Base-by-base conservation (phyloP, 805 yeast species). In the Ogataea zsoltii region DNA sequence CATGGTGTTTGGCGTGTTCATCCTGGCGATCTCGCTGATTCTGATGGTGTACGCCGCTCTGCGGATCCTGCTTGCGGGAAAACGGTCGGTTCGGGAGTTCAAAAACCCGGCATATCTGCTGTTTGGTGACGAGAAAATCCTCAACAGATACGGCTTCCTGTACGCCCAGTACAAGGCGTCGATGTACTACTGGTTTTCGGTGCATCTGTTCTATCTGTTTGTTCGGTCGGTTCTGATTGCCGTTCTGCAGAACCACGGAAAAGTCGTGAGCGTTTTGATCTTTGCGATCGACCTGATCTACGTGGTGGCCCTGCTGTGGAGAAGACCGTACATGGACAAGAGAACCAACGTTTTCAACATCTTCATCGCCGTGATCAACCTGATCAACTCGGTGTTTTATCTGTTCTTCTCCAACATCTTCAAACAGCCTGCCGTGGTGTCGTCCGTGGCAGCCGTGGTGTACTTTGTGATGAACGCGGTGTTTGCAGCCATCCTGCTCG, bases 281-380 rank as follows among this genome's bases (percentile, higher is more conserved):
- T 86, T 92, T 58, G 82, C 74, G 14, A 71, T 88, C 49, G 98
- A 94, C 64, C 69, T 92, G 42, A 55, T 78, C 17, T 90, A 84
- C 67, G 80, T 87, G 50, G 76, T 76, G 29, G 71, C 73, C 0
- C 57, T 90, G 21, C 83, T 90, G 59, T 78, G 80, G 76, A 69
- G 77, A 45, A 79, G 94, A 66, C 99, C 99, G 10, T 94, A 79
- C 66, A 83, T 94, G 91, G 97, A 94, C 69, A 89, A 85, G 67
- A 78, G 96, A 69, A 91, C 98, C 28, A 94, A 94, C 58, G 83
- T 81, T n/a, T 88, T 90, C 78, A 92, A 91, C 68, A 92, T 94
- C 56, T 76, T 87, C 38, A 88, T 92, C 56, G 83, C 88, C 31
- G 77, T 86, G 38, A 82, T 94, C 55, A 86, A 82, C 61, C 77